Conservation (phyloP, 805 yeast species). For the Candida ulmi region DNA sequence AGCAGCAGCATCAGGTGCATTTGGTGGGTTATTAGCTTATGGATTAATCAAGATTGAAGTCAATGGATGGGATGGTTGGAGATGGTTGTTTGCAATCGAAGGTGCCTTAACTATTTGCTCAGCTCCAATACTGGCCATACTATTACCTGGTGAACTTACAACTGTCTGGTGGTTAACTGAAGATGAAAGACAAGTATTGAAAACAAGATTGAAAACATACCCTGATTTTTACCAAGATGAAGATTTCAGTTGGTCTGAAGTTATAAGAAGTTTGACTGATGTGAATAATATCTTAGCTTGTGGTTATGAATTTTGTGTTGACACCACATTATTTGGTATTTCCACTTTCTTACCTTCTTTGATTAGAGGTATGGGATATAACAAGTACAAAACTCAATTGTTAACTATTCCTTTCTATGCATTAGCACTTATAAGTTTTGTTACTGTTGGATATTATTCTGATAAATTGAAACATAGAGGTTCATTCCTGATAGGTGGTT, state of each 20-base stretch:
- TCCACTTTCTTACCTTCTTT: constrained; percentile 42
- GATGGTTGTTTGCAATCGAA: constrained; percentile 46
- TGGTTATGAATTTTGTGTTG: constrained; percentile 40
- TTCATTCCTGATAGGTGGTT: constrained; percentile 30
- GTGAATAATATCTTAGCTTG: constrained; percentile 30
- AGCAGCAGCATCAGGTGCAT: constrained; percentile 36
- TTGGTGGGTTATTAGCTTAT: constrained; percentile 49
- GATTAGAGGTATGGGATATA: constrained; percentile 37
- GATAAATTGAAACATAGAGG: constrained; percentile 28
- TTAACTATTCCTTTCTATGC: constrained; percentile 40
- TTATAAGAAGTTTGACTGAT: constrained; percentile 31
- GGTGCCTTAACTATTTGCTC: constrained; percentile 37
- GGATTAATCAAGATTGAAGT: constrained; percentile 39
- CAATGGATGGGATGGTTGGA: constrained; percentile 39
- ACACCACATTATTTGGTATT: constrained; percentile 37
- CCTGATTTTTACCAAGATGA: constrained; percentile 31
- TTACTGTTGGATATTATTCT: constrained; percentile 26
- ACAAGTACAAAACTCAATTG: constrained; percentile 34
- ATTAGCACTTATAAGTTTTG: constrained; percentile 27
- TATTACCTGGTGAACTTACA: constrained; percentile 35
- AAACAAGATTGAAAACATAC: constrained; percentile 29
- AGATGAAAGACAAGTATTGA: constrained; percentile 33
- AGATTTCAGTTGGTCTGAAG: constrained; percentile 31
- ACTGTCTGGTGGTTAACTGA: constrained; percentile 34
- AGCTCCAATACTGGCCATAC: constrained; percentile 27